Evolutionary conservation across 495 filamentous ascomycete genomes (phyloP).

Genomic region (Aspergillus saccharolyticus): DNA sequence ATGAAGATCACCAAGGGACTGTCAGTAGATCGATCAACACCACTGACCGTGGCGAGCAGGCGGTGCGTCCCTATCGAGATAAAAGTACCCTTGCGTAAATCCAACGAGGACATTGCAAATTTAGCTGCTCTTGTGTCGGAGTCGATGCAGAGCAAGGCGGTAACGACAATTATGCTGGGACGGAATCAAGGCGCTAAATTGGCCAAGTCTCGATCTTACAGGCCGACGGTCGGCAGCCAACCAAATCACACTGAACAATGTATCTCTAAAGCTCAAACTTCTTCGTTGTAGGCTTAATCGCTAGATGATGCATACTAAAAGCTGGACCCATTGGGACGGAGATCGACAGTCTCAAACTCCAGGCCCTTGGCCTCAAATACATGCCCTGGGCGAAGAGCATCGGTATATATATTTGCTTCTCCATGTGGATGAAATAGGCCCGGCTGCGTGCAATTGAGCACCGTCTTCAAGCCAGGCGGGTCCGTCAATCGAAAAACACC

Average conservation of each 20-base stretch:
- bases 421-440: constrained; percentile 81
- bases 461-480: constrained; percentile 77
- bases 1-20: constrained; percentile 41
- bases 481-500: constrained; percentile 90
- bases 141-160: not conserved
- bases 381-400: constrained; percentile 77
- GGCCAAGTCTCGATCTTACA: not conserved
- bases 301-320: constrained; percentile 2
- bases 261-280: not conserved
- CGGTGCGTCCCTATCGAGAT: constrained; percentile 31
- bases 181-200: not conserved
- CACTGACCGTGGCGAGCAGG: constrained; percentile 28
- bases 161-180: not conserved
- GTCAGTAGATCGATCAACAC: constrained; percentile 15
- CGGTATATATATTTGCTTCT: constrained; percentile 73
- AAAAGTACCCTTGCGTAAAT: not conserved
- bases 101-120: not conserved
- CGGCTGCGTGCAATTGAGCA: constrained; percentile 67
- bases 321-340: constrained; percentile 48
- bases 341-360: constrained; percentile 73
- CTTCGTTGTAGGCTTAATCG: not conserved
- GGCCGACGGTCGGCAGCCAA: not conserved
- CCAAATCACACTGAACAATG: not conserved
- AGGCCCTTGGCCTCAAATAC: constrained; percentile 73
- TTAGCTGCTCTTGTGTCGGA: not conserved